Base-by-base conservation (phyloP, 192 early-diverging fungal genomes). In the Coemansia sp. region DNA sequence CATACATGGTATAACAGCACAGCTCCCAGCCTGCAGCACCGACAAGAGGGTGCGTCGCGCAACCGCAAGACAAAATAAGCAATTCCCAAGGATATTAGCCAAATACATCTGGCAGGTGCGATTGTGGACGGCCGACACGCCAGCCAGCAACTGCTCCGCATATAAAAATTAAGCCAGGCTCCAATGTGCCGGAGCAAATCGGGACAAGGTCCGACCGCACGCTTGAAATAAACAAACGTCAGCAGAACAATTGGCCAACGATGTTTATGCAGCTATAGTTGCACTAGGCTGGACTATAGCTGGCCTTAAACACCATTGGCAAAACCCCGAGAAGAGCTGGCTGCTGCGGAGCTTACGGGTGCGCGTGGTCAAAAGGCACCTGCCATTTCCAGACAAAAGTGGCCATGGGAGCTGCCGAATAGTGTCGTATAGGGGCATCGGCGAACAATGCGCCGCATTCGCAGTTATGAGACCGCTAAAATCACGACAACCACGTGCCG, bases 181-280 rank as follows among this genome's bases (percentile, higher is more conserved):
- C 17, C 14, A 39, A 17, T 39, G 38, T 1, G n/a, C 15, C 19
- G 38, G 38, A 17, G 15, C 19, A 39, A 39, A 39, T 39, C 17
- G 38, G 17, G 38, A 39, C 38, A 39, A 39, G 38, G 38, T 39
- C 38, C 38, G 38, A 39, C 38, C 38, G 38, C 38, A 19, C 38
- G n/a, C 19, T 14, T 17, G 19, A 39, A 39, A 39, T 39, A 17
- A 39, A 14, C 15, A 15, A 14, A 5, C n/a, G n/a, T n/a, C n/a
- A n/a, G n/a, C 38, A 19, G 15, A n/a, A 39, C 38, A 39, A 39
- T 39, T 14, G 5, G 5, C 15, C 8, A 17, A 14, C n/a, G 19
- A 39, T 7, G 11, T 20, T 5, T 39, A 20, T 17, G 17, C 38
- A 39, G 38, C 38, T 17, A 14, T 8, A n/a, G 11, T 39, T 20